Evolutionary conservation across 352 stramenopile genomes (phyloP).

Genomic region (Phytopythium oedochilum): DNA sequence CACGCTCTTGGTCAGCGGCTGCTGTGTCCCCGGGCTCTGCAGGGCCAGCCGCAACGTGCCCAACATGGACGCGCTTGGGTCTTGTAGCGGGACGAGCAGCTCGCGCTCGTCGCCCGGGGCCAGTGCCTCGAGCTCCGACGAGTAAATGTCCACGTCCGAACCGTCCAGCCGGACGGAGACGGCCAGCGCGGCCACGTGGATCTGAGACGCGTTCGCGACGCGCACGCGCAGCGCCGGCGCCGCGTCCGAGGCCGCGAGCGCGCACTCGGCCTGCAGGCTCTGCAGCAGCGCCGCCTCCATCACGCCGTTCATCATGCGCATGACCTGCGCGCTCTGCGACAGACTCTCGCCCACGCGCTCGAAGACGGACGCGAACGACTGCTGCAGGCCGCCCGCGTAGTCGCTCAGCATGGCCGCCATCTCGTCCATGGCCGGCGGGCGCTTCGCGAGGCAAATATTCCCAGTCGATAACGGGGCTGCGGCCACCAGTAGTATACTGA

Average conservation of each 20-base stretch:
- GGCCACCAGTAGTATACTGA: too few relatives aligned
- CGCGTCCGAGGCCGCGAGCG: constrained; percentile 11
- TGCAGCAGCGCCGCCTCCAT: constrained; percentile 77
- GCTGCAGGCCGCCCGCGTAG: constrained; percentile 55
- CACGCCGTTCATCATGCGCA: constrained; percentile 83
- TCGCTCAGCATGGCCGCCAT: constrained; percentile 58
- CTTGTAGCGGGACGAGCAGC: constrained; percentile 22
- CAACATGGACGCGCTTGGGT: constrained; percentile 7
- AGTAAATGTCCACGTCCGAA: constrained; percentile 11
- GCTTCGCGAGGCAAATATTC: too few relatives aligned
- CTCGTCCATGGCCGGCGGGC: constrained; percentile 54
- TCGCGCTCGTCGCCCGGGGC: constrained; percentile 14
- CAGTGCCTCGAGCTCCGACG: constrained; percentile 18
- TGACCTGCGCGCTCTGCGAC: constrained; percentile 59
- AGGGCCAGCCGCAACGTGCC: constrained; percentile 34
- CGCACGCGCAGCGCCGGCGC: constrained; percentile 18
- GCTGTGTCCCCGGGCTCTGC: constrained; percentile 54
- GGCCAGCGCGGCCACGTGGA: constrained; percentile 30
- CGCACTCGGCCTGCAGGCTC: constrained; percentile 33
- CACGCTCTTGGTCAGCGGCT: constrained; percentile 42
- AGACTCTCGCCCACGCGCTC: constrained; percentile 65
- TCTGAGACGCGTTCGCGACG: constrained; percentile 55
- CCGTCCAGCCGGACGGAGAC: constrained; percentile 14
- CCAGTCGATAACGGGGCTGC: too few relatives aligned
- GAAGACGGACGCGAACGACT: constrained; percentile 69